Base-by-base conservation (phyloP, 2,329 filamentous ascomycete genomes). In the Sarocladium oryzae region DNA sequence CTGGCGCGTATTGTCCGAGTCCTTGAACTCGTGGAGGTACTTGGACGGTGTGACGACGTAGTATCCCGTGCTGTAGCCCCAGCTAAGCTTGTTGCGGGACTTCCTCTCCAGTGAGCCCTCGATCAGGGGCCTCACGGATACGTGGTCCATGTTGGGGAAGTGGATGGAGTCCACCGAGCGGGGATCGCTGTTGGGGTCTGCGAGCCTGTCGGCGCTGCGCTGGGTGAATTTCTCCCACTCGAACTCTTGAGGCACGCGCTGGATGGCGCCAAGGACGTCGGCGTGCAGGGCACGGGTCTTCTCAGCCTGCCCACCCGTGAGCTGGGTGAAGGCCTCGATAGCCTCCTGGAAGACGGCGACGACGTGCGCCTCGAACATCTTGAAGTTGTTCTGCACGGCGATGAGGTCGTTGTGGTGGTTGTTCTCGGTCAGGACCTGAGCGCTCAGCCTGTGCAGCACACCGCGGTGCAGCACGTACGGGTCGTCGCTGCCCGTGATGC, bases 21-120 rank as follows among this genome's bases (percentile, higher is more conserved):
- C 90, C 71, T 95, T 95, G 77, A 95, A 99, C 69, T 96, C 91
- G 72, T 99, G 93, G 53, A 99, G 72, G 71, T 86, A 99, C 62
- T 88, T 89, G 52, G 88, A 81, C 0, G 89, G 87, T 0, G 90
- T 95, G 45, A 97, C 82, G 52, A 93, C 92, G 64, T 96, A 99
- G 76, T 95, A 96, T 52, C 81, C 82, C 0, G 87, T 81, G 56
- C 82, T 84, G 69, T 88, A 93, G 53, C 86, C 86, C 69, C 86
- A 82, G 18, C 79, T 79, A 28, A 89, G 81, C 69, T 95, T 85
- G 67, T 95, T 87, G 60, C 90, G 87, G 55, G 86, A 89, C 72
- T 96, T 97, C 63, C 89, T 86, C 74, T 96, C 89, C 46, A 99
- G 78, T 0, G 82, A 85, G 35, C 93, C 93, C 61, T 95, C 89